Evolutionary conservation across 2,329 filamentous ascomycete species (phyloP).

Genomic region (Zelopaecilomyces penicillatus): DNA sequence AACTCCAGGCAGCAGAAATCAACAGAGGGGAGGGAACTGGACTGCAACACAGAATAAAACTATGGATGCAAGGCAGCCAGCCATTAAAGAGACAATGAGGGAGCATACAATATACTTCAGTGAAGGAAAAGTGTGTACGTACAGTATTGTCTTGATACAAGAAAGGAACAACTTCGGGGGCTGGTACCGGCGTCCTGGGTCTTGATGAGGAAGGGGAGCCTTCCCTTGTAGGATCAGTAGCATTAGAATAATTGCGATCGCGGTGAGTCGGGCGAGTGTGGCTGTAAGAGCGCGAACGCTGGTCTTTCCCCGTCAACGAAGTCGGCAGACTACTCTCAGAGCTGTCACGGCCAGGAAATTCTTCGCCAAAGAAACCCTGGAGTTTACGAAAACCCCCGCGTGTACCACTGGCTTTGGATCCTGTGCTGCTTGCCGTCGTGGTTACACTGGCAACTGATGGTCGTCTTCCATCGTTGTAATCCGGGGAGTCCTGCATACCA

Average conservation of each 20-base stretch:
- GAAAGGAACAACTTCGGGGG: constrained; percentile 95
- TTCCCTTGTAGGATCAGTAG: constrained; percentile 63
- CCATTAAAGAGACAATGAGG: constrained; percentile 3
- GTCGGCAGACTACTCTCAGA: constrained; percentile 60
- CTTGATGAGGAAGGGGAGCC: constrained; percentile 68
- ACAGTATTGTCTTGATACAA: constrained; percentile 77
- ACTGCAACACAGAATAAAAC: no score
- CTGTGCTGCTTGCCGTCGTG: constrained; percentile 75
- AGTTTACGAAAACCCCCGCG: constrained; percentile 72
- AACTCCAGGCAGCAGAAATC: no score
- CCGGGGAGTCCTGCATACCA: constrained; percentile 47
- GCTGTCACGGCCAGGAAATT: constrained; percentile 65
- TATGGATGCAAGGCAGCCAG: neutral
- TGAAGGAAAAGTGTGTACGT: constrained; percentile 26
- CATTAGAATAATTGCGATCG: constrained; percentile 74
- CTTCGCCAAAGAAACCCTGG: constrained; percentile 88
- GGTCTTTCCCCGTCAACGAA: constrained; percentile 44
- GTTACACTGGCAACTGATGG: constrained; percentile 78
- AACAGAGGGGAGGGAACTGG: no score
- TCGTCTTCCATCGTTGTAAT: constrained; percentile 64
- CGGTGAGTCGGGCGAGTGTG: constrained; percentile 50
- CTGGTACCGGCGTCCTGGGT: constrained; percentile 76
- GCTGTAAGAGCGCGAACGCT: constrained; percentile 55
- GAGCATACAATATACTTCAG: neutral
- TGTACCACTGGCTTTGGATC: constrained; percentile 65